Percentiles rank a stretch among this genome's conserved stretches.
phyloP scores from a whole-genome alignment of 2,329 filamentous ascomycete genomes.

The Microdochium trichocladiopsis region DNA sequence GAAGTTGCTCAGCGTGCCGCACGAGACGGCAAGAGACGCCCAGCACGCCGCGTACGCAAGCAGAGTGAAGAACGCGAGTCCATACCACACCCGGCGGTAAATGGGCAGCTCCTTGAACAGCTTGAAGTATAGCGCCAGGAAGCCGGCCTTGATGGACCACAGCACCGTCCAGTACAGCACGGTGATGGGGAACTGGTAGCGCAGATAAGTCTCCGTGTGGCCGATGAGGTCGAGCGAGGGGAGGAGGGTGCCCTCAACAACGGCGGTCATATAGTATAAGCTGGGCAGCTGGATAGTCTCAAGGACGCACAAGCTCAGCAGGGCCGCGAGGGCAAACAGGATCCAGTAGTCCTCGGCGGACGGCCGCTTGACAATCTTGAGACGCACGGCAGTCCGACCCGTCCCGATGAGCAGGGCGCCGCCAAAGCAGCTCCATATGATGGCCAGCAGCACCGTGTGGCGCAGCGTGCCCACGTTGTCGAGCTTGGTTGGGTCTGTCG shows the following conservation, averaged over 20 bases:
- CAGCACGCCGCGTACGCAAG: slow-evolving; percentile 16
- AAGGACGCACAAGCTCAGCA: slow-evolving; percentile 13
- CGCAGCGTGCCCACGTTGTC: slow-evolving; percentile 9
- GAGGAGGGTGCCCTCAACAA: slow-evolving; percentile 8
- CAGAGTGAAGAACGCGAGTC: slow-evolving; percentile 15
- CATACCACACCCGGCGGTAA: slow-evolving; percentile 18
- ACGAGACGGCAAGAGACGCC: slow-evolving; percentile 15
- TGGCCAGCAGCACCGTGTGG: slow-evolving; percentile 13
- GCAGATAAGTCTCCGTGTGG: slow-evolving; percentile 14
- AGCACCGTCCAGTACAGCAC: slow-evolving; percentile 21
- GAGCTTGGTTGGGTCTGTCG: slow-evolving; percentile 2
- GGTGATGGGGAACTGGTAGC: slow-evolving; percentile 18
- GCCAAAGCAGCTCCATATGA: slow-evolving; percentile 20
- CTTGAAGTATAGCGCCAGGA: slow-evolving; percentile 18
- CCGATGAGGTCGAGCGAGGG: slow-evolving; percentile 9
- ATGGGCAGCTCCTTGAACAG: slow-evolving; percentile 15
- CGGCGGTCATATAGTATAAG: slow-evolving; percentile 14
- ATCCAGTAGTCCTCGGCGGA: slow-evolving; percentile 22
- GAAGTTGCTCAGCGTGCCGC: slow-evolving; percentile 15
- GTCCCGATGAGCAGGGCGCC: slow-evolving; percentile 17
- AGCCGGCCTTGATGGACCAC: slow-evolving; percentile 20
- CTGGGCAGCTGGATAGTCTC: slow-evolving; percentile 17
- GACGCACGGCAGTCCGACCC: slow-evolving; percentile 17
- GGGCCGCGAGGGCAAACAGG: slow-evolving; percentile 15
- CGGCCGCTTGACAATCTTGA: slow-evolving; percentile 9